Evolutionary conservation across 768 basidiomycete genomes (phyloP).

Genomic region (Serendipita sp.): DNA sequence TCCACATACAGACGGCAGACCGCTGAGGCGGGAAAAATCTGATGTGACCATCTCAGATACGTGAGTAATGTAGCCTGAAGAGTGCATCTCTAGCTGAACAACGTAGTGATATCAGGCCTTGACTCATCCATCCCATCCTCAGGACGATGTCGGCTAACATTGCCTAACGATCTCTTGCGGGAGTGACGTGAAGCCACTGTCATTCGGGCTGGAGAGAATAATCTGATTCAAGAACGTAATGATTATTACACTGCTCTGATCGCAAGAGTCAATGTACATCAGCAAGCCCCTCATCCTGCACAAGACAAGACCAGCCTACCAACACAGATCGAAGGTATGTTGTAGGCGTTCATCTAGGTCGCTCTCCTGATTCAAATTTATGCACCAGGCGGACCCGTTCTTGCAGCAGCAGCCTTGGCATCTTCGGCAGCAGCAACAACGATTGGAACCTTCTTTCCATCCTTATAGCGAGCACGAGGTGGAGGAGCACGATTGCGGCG

Average conservation of each 20-base stretch:
- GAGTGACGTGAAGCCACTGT: neutral
- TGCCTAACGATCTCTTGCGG: too few relatives aligned
- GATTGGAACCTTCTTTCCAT: constrained; percentile 90
- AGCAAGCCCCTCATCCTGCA: neutral
- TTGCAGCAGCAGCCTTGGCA: constrained; percentile 41
- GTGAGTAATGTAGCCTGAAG: too few relatives aligned
- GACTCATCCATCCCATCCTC: too few relatives aligned
- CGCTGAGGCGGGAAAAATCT: too few relatives aligned
- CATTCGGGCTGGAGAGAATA: neutral
- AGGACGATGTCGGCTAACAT: too few relatives aligned
- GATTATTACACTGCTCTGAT: neutral
- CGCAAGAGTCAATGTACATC: neutral
- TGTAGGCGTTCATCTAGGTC: too few relatives aligned
- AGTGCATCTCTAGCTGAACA: too few relatives aligned
- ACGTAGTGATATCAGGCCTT: too few relatives aligned
- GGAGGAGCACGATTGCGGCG: constrained; percentile 97
- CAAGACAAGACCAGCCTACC: too few relatives aligned
- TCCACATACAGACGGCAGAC: too few relatives aligned
- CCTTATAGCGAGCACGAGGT: constrained; percentile 88
- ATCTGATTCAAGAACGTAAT: neutral
- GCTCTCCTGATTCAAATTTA: neutral
- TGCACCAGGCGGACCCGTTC: constrained; percentile 3
- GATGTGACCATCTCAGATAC: too few relatives aligned
- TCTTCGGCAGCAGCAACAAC: constrained; percentile 89
- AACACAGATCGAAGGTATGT: too few relatives aligned